phyloP scores from a whole-genome alignment of 345 rosid genomes.

The Gynandropsis gynandra region DNA sequence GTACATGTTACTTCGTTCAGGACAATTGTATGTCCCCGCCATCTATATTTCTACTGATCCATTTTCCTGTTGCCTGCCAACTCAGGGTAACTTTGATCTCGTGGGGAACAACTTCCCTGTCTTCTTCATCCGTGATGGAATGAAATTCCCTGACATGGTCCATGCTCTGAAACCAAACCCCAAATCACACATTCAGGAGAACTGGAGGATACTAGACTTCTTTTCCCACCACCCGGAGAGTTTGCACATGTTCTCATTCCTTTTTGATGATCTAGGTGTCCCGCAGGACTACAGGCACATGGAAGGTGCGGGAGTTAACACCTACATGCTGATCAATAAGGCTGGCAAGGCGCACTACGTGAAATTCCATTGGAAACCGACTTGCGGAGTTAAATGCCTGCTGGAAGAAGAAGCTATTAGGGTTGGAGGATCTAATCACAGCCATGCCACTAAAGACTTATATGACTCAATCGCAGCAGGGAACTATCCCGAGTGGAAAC shows the following conservation, averaged over 20 bases:
- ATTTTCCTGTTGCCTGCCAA: conserved; percentile 11
- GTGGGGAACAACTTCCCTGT: conserved; percentile 99
- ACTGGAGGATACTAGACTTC: conserved; percentile 90
- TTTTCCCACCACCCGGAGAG: conserved; percentile 97
- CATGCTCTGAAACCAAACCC: conserved; percentile 98
- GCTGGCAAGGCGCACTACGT: conserved; percentile 81
- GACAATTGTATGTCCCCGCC: neutral
- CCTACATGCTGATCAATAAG: conserved; percentile 76
- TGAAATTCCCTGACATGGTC: conserved; percentile 93
- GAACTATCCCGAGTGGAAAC: conserved; percentile 88
- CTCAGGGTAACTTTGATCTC: conserved; percentile 95
- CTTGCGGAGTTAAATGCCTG: conserved; percentile 79
- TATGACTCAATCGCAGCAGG: conserved; percentile 91
- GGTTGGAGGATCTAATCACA: conserved; percentile 93
- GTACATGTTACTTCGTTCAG: neutral
- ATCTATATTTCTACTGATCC: conserved; percentile 3
- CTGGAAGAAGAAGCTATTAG: conserved; percentile 80
- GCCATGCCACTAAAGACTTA: conserved; percentile 95
- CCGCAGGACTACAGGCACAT: conserved; percentile 96
- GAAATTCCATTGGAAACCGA: conserved; percentile 96
- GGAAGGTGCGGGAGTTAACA: conserved; percentile 90
- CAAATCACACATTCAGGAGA: conserved; percentile 90
- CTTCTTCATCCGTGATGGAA: conserved; percentile 90
- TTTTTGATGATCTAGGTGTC: conserved; percentile 85
- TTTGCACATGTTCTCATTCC: conserved; percentile 74